These are phyloP conservation scores for Chalciporus pseudorubinellus DNA, from an alignment of 768 basidiomycete species.

Conservation along the genomic window DNA sequence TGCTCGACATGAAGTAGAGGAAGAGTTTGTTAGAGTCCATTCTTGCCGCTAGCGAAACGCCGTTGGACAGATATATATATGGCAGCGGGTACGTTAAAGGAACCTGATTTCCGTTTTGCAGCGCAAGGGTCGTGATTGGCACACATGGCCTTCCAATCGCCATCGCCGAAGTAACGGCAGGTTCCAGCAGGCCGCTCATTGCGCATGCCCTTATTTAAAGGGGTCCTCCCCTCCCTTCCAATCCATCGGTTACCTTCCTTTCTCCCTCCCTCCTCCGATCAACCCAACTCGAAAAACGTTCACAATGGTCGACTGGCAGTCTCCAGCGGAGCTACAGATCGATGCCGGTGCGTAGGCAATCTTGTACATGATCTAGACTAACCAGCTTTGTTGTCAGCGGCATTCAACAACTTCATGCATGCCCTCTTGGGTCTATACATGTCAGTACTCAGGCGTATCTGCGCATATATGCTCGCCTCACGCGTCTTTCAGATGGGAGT, in stretches of 20 bases:
- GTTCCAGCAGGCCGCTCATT: background rate
- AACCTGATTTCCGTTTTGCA: constrained; percentile 9
- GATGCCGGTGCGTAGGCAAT: constrained; percentile 41
- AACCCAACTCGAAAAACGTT: background rate
- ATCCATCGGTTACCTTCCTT: background rate
- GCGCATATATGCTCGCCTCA: constrained; percentile 9
- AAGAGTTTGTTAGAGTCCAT: no score
- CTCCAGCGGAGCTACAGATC: constrained; percentile 42
- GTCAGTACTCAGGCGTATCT: constrained; percentile 33
- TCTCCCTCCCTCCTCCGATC: background rate
- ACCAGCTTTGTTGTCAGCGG: constrained; percentile 15
- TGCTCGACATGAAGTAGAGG: no score
- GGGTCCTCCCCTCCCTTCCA: background rate
- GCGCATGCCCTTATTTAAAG: constrained; percentile 8
- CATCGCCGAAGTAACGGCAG: constrained; percentile 14
- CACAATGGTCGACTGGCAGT: constrained; percentile 59
- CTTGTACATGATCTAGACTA: background rate
- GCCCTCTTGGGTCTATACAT: constrained; percentile 58
- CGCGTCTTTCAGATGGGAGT: constrained; percentile 55
- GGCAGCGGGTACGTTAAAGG: background rate
- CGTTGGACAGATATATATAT: constrained; percentile 6
- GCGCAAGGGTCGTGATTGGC: constrained; percentile 3
- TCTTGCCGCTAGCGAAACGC: background rate
- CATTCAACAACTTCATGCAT: constrained; percentile 56
- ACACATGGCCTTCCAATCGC: constrained; percentile 18